Base-by-base conservation (phyloP, 2,329 filamentous ascomycete species). In the Alternaria consortialis region DNA sequence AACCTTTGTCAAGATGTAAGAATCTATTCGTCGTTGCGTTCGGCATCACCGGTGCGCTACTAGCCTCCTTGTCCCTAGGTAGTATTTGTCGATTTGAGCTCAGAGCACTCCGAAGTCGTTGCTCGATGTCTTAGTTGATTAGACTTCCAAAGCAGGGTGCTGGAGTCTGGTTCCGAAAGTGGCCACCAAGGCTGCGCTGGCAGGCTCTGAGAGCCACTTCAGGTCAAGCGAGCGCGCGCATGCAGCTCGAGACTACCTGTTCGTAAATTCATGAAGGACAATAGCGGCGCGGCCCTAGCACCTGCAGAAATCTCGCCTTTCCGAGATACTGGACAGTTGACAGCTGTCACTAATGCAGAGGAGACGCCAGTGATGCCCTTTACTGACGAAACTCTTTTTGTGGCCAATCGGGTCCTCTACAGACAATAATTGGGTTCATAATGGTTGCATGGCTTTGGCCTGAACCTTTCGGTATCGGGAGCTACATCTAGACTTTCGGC, bases 301-400 rank as follows among this genome's bases (percentile, higher is more conserved):
- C 55, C 47, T 69, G 59, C 67, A 69, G 56, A 44, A 56, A 60
- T 46, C 50, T 56, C 51, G 60, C 58, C 56, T 65, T 65, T 68
- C 66, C 65, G 55, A 62, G 47, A 53, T 59, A 59, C 56, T 62
- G 65, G 59, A 63, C 56, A 58, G 62, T 48, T 67, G 43, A 40
- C 39, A 58, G 62, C 55, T 57, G 59, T 60, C 69, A 65, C 71
- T 72, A 71, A 72, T 69, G 69, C 68, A 65, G 36, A 62, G 37
- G 56, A 48, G 36, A 51, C 60, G 61, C 58, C 48, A 62, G 31
- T 39, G 25, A 44, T 31, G 44, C 62, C 55, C 52, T 55, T 55
- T 53, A 60, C 57, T 34, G 53, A 51, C 58, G 48, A 65, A 69
- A 64, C 43, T 36, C 34, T 53, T 58, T 47, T 63, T 63, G 43